These are phyloP conservation scores for Ogataea paradorogensis DNA, from an alignment of 805 yeast genomes.

Conservation along the genomic window DNA sequence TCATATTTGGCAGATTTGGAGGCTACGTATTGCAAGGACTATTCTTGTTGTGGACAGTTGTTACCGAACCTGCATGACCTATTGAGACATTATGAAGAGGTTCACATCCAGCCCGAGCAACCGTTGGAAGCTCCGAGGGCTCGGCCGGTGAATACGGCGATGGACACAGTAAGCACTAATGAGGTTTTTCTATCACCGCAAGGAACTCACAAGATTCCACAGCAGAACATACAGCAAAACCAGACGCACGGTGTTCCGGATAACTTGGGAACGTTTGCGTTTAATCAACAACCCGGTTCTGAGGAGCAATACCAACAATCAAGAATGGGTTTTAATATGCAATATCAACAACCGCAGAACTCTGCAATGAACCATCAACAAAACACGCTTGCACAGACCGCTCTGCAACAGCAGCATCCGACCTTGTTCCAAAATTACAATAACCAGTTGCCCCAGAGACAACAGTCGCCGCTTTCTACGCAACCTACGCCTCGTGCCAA, in stretches of 20 bases:
- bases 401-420: constrained; percentile 17
- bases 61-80: constrained; percentile 93
- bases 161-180: constrained; percentile 89
- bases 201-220: constrained; percentile 20
- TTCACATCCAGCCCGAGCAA: constrained; percentile 69
- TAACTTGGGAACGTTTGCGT: constrained; percentile 21
- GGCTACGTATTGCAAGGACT: constrained; percentile 95
- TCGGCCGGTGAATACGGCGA: constrained; percentile 49
- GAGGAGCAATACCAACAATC: constrained; percentile 13
- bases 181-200: constrained; percentile 69
- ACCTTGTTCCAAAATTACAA: constrained; percentile 17
- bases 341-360: constrained; percentile 10
- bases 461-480: constrained; percentile 20
- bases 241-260: constrained; percentile 11
- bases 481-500: constrained; percentile 15
- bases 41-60: constrained; percentile 90
- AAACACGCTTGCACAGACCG: constrained; percentile 7
- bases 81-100: constrained; percentile 92
- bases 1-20: constrained; percentile 89
- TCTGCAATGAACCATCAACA: constrained; percentile 7
- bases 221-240: constrained; percentile 3
- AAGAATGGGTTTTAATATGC: constrained; percentile 10
- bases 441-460: constrained; percentile 17
- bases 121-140: constrained; percentile 41
- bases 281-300: constrained; percentile 15